Evolutionary conservation across 352 stramenopile genomes (phyloP), one percentile per base, ranked within the genome.

Genomic region (Stramenopiles sp.): DNA sequence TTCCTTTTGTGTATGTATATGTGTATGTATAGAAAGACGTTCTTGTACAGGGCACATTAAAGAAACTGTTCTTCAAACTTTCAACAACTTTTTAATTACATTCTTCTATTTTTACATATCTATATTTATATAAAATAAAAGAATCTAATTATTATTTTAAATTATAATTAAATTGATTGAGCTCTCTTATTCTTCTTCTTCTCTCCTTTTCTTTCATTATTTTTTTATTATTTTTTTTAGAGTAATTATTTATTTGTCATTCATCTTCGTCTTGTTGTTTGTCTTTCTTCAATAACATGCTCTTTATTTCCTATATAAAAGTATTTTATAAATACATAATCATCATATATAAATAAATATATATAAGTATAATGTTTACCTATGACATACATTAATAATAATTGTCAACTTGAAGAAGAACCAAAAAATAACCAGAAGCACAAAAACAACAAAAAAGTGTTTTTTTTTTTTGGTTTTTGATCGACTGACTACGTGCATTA

Each of bases 171-270:
- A 18, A 63, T 63, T 63, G 12, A 63, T 63, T 25, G 12, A 18
- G 12, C 43, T 63, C 25, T 63, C 25, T 63, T 63, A 18, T 63
- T 12, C 25, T 63, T 63, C 43, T 63, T 63, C 25, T 63, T 63
- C 25, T 63, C 25, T 63, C 25, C 25, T 12, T 63, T 63, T 63
- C 43, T 63, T 63, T 63, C 25, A 63, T 63, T 18, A 18, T 63
- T 63, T 25, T 63, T 18, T 63, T 63, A 63, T 63, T 63, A 63
- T 63, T 63, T 18, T 63, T 63, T 63, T 63, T 63, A 63, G 25
- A 63, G 25, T 63, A 63, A 63, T 63, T 18, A 63, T 18, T 63
- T 18, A 63, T 63, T 63, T 25, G 43, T 63, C 12, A 18, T 63
- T 63, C 25, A 63, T 63, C 43, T 63, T 63, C 25, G 12, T 25